Evolutionary conservation across 768 basidiomycete genomes (phyloP).

Genomic region (Naganishia onofrii): DNA sequence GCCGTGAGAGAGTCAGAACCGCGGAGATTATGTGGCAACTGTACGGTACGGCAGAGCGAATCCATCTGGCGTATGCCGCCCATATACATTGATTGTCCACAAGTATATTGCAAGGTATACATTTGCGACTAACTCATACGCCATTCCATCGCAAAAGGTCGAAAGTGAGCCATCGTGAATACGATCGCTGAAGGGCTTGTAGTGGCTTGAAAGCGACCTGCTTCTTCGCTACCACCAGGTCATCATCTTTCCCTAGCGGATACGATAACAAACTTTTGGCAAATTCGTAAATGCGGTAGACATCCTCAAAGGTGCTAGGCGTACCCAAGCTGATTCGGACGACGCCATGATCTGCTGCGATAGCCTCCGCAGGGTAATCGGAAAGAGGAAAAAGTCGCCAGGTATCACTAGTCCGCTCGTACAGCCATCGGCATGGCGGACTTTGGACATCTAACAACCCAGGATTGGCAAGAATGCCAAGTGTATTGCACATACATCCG

Average conservation of each 20-base stretch:
- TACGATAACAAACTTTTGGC: neutral
- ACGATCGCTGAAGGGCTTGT: neutral
- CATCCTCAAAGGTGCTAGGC: slow-evolving; percentile 73
- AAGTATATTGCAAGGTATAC: too few relatives aligned
- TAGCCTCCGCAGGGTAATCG: slow-evolving; percentile 22
- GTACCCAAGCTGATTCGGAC: slow-evolving; percentile 64
- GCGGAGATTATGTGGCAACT: too few relatives aligned
- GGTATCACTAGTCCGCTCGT: neutral
- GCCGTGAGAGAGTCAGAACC: too few relatives aligned
- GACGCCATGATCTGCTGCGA: slow-evolving; percentile 57
- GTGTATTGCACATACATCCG: slow-evolving; percentile 85
- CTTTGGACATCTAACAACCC: slow-evolving; percentile 67
- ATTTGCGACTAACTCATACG: too few relatives aligned
- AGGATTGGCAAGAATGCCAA: slow-evolving; percentile 70
- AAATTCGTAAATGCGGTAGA: slow-evolving; percentile 41
- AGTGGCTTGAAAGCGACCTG: neutral
- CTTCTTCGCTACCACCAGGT: neutral
- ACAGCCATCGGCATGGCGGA: slow-evolving; percentile 56
- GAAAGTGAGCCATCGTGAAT: too few relatives aligned
- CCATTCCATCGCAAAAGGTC: too few relatives aligned
- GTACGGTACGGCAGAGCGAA: too few relatives aligned
- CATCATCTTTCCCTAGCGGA: neutral
- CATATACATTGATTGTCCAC: too few relatives aligned
- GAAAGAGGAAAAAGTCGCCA: neutral
- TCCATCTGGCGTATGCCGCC: too few relatives aligned